Evolutionary conservation across 2,329 filamentous ascomycete genomes (phyloP).

Genomic region (Capronia epimyces): DNA sequence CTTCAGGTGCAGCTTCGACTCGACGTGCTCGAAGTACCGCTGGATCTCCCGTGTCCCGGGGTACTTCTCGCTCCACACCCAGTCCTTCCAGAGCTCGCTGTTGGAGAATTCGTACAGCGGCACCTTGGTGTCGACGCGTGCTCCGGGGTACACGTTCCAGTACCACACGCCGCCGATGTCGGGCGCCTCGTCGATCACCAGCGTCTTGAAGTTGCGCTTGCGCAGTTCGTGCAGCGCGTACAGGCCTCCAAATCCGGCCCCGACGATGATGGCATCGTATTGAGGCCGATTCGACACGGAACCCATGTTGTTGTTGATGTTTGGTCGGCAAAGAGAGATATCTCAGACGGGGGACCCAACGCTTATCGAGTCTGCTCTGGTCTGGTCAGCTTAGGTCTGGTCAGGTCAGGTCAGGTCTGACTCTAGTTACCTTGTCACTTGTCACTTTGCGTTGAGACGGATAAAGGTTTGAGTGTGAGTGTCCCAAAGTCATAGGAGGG

Average conservation of each 20-base stretch:
- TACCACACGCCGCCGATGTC: constrained; percentile 36
- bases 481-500: too few species aligned
- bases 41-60: constrained; percentile 2
- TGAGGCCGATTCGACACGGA: not conserved
- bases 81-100: constrained; percentile 41
- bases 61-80: constrained; percentile 9
- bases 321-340: too few species aligned
- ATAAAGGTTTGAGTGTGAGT: too few species aligned
- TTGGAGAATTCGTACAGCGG: constrained; percentile 46
- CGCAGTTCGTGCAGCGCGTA: constrained; percentile 50
- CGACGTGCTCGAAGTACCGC: constrained; percentile 7
- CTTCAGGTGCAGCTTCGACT: constrained; percentile 1
- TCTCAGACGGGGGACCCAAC: too few species aligned
- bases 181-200: constrained; percentile 45
- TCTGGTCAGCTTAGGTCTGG: too few species aligned
- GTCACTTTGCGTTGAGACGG: too few species aligned
- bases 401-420: too few species aligned
- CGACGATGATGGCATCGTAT: constrained; percentile 29
- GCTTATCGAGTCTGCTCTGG: too few species aligned
- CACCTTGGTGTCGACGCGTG: constrained; percentile 43
- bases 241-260: constrained; percentile 35
- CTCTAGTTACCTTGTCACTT: too few species aligned
- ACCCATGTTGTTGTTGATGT: not conserved
- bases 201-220: constrained; percentile 44
- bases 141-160: constrained; percentile 38